A percentile compares a stretch with the other conserved stretches of the same genome.
phyloP scores from a whole-genome alignment of 2,329 filamentous ascomycete genomes.

The Stemphylium vesicarium region DNA sequence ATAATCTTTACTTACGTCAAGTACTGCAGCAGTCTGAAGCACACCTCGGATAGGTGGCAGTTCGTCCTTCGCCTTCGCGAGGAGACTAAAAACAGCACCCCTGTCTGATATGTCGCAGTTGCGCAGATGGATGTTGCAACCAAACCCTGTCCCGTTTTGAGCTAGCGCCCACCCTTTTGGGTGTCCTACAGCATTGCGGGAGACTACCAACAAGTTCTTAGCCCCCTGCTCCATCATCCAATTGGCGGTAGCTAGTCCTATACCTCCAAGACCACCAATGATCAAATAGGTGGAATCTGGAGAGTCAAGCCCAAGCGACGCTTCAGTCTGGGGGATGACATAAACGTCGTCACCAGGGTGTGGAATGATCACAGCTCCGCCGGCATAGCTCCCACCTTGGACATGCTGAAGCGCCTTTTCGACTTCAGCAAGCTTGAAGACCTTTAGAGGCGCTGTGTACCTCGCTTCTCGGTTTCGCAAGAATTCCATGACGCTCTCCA shows the following conservation, averaged over 20 bases:
- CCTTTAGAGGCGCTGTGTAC: background rate
- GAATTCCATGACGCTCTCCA: background rate
- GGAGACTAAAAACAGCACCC: background rate
- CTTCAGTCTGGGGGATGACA: background rate
- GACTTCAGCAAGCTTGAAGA: background rate
- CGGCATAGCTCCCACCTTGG: background rate
- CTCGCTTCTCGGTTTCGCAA: background rate
- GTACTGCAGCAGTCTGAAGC: too few relatives aligned
- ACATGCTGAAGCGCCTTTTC: background rate
- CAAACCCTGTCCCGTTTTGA: background rate
- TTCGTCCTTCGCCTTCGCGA: too few relatives aligned
- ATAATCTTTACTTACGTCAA: too few relatives aligned
- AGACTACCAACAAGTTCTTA: slow-evolving; percentile 20
- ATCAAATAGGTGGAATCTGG: slow-evolving; percentile 29
- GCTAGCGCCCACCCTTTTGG: background rate
- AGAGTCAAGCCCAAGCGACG: background rate
- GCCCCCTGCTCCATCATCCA: slow-evolving; percentile 26
- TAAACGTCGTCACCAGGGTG: background rate
- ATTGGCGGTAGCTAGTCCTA: slow-evolving; percentile 24
- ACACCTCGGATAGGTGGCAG: too few relatives aligned
- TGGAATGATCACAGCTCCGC: background rate
- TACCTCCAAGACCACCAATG: slow-evolving; percentile 28
- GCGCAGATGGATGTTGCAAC: background rate
- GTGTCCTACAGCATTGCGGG: background rate
- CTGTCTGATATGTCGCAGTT: slow-evolving; percentile 2